Percentiles rank a stretch among this genome's conserved stretches.
These are phyloP conservation scores for Coemansia asiatica DNA, from an alignment of 192 early-diverging fungal genomes.

Conservation along the genomic window DNA sequence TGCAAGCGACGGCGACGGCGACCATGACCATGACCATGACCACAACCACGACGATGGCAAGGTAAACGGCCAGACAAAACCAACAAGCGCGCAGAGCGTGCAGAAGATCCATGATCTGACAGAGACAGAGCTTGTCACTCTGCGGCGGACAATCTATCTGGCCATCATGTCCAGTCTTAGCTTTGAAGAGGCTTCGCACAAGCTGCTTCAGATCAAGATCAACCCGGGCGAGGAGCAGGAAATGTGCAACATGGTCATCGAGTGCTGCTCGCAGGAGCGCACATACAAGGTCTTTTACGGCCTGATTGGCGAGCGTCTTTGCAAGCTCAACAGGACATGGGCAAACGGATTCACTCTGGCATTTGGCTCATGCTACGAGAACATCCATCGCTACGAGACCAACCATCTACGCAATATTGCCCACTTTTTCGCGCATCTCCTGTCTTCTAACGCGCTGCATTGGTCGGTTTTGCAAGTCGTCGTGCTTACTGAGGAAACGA, in stretches of 20 bases:
- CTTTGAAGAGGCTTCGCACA: slow-evolving; percentile 95
- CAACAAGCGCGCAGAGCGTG: slow-evolving; percentile 22
- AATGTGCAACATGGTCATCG: slow-evolving; percentile 94
- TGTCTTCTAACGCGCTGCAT: slow-evolving; percentile 78
- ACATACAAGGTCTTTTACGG: slow-evolving; percentile 95
- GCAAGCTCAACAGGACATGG: slow-evolving; percentile 81
- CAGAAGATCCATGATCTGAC: slow-evolving; percentile 81
- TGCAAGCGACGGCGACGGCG: slow-evolving; percentile 5
- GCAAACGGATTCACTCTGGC: slow-evolving; percentile 71
- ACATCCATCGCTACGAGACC: slow-evolving; percentile 90
- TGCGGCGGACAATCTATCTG: slow-evolving; percentile 91
- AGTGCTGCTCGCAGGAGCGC: slow-evolving; percentile 93
- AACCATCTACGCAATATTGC: slow-evolving; percentile 91
- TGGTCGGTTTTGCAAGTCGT: slow-evolving; percentile 82
- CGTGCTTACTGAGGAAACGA: slow-evolving; percentile 90
- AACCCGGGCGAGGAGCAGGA: slow-evolving; percentile 86
- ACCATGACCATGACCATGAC: slow-evolving; percentile 48
- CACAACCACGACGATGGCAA: slow-evolving; percentile 14
- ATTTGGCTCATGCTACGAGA: slow-evolving; percentile 84
- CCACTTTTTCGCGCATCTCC: slow-evolving; percentile 85
- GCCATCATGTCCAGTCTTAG: slow-evolving; percentile 94
- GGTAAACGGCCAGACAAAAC: background rate
- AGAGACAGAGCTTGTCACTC: slow-evolving; percentile 80
- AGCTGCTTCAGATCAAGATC: slow-evolving; percentile 84
- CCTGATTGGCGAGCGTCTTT: slow-evolving; percentile 89